Percentiles rank a stretch among this genome's conserved stretches.
Conservation (phyloP, 257 asterid species). For the Solanum peruvianum region DNA sequence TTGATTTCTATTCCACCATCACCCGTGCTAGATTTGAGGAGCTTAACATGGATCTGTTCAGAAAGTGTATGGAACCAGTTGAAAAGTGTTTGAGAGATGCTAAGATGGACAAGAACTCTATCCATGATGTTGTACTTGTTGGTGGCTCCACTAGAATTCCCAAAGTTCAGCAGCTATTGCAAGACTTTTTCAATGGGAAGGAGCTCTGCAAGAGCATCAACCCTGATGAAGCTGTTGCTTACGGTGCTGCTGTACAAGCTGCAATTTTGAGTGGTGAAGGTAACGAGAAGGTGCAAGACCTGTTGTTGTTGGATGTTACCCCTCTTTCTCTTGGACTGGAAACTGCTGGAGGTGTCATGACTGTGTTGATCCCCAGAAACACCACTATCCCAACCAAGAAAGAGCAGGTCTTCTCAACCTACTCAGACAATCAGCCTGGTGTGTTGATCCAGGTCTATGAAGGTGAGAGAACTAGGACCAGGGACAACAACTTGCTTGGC, state of each 20-base stretch:
- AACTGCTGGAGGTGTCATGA: slow-evolving; percentile 89
- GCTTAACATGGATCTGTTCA: slow-evolving; percentile 28
- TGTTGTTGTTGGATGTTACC: slow-evolving; percentile 61
- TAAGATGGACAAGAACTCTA: slow-evolving; percentile 24
- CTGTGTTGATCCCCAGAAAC: slow-evolving; percentile 66
- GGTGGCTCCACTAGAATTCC: slow-evolving; percentile 35
- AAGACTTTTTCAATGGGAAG: slow-evolving; percentile 76
- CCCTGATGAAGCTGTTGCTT: slow-evolving; percentile 82
- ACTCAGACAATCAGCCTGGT: slow-evolving; percentile 76
- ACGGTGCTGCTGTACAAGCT: slow-evolving; percentile 86
- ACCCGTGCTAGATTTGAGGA: slow-evolving; percentile 35
- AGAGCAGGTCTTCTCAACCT: slow-evolving; percentile 76
- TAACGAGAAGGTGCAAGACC: slow-evolving; percentile 73
- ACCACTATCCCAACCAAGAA: slow-evolving; percentile 80
- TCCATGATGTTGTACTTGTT: slow-evolving; percentile 27
- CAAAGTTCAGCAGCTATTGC: slow-evolving; percentile 32
- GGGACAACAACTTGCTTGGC: slow-evolving; percentile 70
- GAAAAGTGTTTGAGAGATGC: slow-evolving; percentile 29
- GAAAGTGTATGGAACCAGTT: slow-evolving; percentile 30
- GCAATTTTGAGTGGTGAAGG: slow-evolving; percentile 84
- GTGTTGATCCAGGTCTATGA: slow-evolving; percentile 79
- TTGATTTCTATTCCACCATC: slow-evolving; percentile 28
- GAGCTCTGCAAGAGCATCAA: slow-evolving; percentile 88
- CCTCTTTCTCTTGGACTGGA: slow-evolving; percentile 74
- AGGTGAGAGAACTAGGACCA: slow-evolving; percentile 66